Evolutionary conservation across 768 basidiomycete species (phyloP).

Genomic region (Tephrocybe sp.): DNA sequence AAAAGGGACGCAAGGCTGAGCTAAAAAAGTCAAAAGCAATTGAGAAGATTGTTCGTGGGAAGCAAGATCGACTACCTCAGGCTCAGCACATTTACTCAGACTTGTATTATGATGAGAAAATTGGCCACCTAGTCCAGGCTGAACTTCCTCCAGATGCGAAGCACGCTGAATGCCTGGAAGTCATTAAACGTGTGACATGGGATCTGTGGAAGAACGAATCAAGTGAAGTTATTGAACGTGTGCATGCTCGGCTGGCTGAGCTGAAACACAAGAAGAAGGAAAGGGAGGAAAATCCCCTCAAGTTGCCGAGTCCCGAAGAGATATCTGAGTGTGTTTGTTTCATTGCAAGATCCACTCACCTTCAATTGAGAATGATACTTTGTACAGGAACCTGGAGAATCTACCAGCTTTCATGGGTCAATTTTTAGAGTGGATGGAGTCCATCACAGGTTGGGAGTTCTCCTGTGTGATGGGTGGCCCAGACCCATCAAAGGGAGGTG

Average conservation of each 20-base stretch:
- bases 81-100: conserved; percentile 5
- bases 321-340: background rate
- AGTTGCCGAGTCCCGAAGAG: background rate
- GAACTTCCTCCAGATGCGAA: background rate
- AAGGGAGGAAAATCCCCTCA: background rate
- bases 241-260: background rate
- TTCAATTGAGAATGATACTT: background rate
- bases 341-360: background rate
- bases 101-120: background rate
- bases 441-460: conserved; percentile 1
- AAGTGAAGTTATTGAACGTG: background rate
- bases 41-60: background rate
- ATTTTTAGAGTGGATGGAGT: background rate
- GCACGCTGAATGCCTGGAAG: background rate
- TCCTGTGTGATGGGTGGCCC: conserved; percentile 3
- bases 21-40: background rate
- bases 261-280: background rate
- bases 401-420: background rate
- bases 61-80: background rate
- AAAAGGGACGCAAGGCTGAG: background rate
- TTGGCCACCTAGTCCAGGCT: background rate
- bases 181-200: background rate
- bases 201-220: background rate
- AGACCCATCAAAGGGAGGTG: background rate
- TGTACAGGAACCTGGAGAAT: background rate